A percentile compares a stretch with the other conserved stretches of the same genome.
These are phyloP conservation scores for Epichloe sibirici DNA, from an alignment of 2,329 filamentous ascomycete species.

Conservation along the genomic window DNA sequence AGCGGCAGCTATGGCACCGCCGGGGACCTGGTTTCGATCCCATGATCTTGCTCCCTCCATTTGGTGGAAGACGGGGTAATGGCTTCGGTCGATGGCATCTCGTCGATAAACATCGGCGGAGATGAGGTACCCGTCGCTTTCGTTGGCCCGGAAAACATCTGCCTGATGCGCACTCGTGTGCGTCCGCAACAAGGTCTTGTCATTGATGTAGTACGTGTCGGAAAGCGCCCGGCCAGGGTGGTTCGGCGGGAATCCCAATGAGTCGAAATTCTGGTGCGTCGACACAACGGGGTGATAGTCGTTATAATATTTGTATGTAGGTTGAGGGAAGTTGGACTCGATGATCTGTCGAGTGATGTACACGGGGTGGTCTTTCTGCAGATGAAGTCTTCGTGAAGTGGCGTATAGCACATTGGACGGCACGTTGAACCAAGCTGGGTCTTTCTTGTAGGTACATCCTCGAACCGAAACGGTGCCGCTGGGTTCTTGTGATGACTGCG, in stretches of 20 bases:
- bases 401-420: slow-evolving; percentile 62
- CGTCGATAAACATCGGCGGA: slow-evolving; percentile 90
- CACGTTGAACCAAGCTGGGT: slow-evolving; percentile 74
- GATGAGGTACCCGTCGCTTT: slow-evolving; percentile 73
- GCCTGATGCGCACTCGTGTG: slow-evolving; percentile 93
- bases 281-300: slow-evolving; percentile 73
- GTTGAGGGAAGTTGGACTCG: slow-evolving; percentile 69
- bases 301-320: slow-evolving; percentile 66
- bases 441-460: slow-evolving; percentile 51
- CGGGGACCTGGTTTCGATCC: slow-evolving; percentile 53
- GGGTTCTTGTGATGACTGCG: neutral
- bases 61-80: slow-evolving; percentile 96
- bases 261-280: slow-evolving; percentile 85
- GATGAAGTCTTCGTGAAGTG: slow-evolving; percentile 68
- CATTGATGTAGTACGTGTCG: slow-evolving; percentile 94
- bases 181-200: slow-evolving; percentile 71
- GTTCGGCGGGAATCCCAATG: slow-evolving; percentile 78
- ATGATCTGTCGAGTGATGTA: slow-evolving; percentile 86
- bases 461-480: slow-evolving; percentile 31
- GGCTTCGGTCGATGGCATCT: slow-evolving; percentile 87
- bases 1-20: slow-evolving; percentile 46
- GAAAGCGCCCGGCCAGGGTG: slow-evolving; percentile 79
- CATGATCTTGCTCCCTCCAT: slow-evolving; percentile 93
- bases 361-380: slow-evolving; percentile 82
- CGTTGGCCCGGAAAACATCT: slow-evolving; percentile 61